A percentile compares a stretch with the other conserved stretches of the same genome.
These are phyloP conservation scores for Fonsecaea erecta DNA, from an alignment of 2,329 filamentous ascomycete genomes.

Conservation along the genomic window DNA sequence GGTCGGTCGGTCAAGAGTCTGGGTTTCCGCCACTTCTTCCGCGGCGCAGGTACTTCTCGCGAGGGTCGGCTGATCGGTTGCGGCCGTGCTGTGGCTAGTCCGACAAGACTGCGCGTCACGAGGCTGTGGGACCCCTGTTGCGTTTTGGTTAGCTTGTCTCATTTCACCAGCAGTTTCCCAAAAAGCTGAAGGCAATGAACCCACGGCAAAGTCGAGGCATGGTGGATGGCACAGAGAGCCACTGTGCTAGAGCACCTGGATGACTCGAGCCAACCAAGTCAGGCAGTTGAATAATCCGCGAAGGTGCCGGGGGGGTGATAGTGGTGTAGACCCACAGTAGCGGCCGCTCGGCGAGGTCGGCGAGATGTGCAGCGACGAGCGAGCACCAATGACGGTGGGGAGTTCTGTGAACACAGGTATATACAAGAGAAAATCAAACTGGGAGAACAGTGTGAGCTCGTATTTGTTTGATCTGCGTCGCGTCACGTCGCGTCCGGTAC, in stretches of 20 bases:
- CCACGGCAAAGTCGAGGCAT: background rate
- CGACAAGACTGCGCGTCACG: background rate
- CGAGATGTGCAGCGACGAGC: background rate
- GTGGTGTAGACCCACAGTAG: background rate
- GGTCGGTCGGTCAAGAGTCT: background rate
- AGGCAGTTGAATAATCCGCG: background rate
- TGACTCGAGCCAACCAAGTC: conserved; percentile 1
- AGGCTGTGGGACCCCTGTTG: background rate
- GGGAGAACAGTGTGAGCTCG: background rate
- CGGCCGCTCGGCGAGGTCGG: conserved; percentile 13
- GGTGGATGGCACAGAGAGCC: background rate
- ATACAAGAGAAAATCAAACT: background rate
- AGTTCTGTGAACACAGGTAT: background rate
- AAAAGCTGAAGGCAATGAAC: background rate
- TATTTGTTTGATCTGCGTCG: background rate
- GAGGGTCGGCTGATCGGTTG: background rate
- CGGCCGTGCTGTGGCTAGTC: background rate
- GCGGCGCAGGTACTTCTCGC: background rate
- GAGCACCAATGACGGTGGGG: background rate
- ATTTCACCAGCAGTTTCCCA: background rate
- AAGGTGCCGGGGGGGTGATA: background rate
- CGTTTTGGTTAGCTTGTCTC: background rate
- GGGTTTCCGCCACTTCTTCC: background rate
- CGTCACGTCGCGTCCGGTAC: background rate
- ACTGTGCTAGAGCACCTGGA: background rate